phyloP scores from a whole-genome alignment of 1,139 yeast species.

The Yamadazyma blattariae region DNA sequence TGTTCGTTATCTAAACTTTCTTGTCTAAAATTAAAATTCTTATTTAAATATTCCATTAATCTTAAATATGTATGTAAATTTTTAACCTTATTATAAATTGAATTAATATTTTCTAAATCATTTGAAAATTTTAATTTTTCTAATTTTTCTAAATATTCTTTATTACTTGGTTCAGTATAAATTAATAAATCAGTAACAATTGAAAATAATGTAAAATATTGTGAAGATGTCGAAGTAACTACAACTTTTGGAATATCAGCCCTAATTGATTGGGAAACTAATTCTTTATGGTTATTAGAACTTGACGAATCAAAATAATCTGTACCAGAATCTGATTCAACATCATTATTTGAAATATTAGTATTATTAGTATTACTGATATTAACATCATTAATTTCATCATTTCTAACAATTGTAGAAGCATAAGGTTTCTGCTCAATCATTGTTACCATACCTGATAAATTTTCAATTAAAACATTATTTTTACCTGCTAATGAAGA shows the following conservation, averaged over 20 bases:
- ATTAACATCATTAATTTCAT: slow-evolving; percentile 8
- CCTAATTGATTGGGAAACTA: slow-evolving; percentile 18
- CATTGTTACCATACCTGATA: slow-evolving; percentile 36
- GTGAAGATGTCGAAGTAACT: slow-evolving; percentile 41
- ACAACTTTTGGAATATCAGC: slow-evolving; percentile 42
- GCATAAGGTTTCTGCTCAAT: slow-evolving; percentile 31
- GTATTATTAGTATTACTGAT: neutral
- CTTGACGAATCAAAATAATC: slow-evolving; percentile 3
- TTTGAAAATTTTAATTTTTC: slow-evolving; percentile 42
- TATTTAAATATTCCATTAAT: slow-evolving; percentile 21
- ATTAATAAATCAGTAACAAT: slow-evolving; percentile 34
- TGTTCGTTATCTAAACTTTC: slow-evolving; percentile 31
- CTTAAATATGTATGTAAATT: slow-evolving; percentile 26
- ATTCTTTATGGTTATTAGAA: slow-evolving; percentile 1
- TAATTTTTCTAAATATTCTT: slow-evolving; percentile 30
- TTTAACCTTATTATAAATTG: slow-evolving; percentile 27
- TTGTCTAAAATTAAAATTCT: slow-evolving; percentile 39
- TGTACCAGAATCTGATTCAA: slow-evolving; percentile 8
- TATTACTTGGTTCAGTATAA: slow-evolving; percentile 44
- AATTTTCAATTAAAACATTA: slow-evolving; percentile 35
- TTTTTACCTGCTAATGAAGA: slow-evolving; percentile 36
- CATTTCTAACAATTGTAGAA: slow-evolving; percentile 12
- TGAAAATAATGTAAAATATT: slow-evolving; percentile 38
- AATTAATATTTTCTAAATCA: slow-evolving; percentile 38
- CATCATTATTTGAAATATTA: slow-evolving; percentile 3